Base-by-base conservation (phyloP, 805 yeast genomes). In the Alloascoidea africana region DNA sequence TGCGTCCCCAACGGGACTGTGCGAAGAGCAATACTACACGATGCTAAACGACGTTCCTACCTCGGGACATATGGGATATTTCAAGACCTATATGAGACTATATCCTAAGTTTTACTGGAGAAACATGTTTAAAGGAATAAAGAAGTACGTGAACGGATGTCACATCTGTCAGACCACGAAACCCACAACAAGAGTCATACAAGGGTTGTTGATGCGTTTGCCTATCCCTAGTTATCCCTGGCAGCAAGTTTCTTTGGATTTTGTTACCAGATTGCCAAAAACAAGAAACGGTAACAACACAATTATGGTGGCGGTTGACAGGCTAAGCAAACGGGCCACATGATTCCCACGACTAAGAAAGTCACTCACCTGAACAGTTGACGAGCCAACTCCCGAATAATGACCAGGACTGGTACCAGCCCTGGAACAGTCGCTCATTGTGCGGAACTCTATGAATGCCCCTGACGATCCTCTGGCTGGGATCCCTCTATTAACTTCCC, bases 241-340 rank as follows among this genome's bases (percentile, higher is more conserved):
- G 52, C 18, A 16, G 5, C 43, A 39, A 19, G 42, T 47, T 1
- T 37, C 50, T 3, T 37, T 45, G 16, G 50, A 47, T 19, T 47
- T 48, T 27, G 33, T 39, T 2, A 18, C 43, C 5, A 46, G 50
- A 8, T 18, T 44, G 13, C 46, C 49, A n/a, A 11, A 38, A 1
- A 34, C 41, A 1, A 33, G 14, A 6, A 14, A 18, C 6, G 23
- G 27, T 1, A 16, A 37, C 3, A 35, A 44, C 16, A 39, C 43
- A 39, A 46, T 41, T 4, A 5, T 46, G 32, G 42, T 46, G 2
- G 44, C 44, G n/a, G 48, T 44, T 1, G 45, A 46, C 35, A 2
- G 41, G 4, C 43, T 46, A 15, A 38, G 42, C 4, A 47, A 47
- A 19, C 30, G 47, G 41, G 42, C 2, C 45, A 44, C 18, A 41